These are phyloP conservation scores for Alternaria sp. DNA, from an alignment of 2,329 filamentous ascomycete species.

Conservation along the genomic window DNA sequence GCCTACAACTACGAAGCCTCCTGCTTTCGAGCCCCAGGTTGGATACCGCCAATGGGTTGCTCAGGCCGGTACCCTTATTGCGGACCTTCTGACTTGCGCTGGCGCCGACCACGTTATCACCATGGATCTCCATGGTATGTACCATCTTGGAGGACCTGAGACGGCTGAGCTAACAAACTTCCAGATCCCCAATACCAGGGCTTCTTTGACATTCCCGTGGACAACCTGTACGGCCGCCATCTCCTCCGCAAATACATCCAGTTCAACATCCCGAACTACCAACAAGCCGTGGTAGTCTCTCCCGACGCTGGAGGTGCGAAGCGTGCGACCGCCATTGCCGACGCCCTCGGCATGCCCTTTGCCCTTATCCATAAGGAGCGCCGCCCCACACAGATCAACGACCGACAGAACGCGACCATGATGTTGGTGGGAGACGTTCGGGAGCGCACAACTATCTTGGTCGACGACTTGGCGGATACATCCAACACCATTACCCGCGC, in stretches of 20 bases:
- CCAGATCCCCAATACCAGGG: slow-evolving; percentile 92
- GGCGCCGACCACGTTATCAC: slow-evolving; percentile 97
- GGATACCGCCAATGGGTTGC: slow-evolving; percentile 99
- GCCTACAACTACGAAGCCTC: slow-evolving; percentile 57
- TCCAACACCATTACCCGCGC: slow-evolving; percentile 97
- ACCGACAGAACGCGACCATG: slow-evolving; percentile 83
- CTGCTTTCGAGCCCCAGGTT: slow-evolving; percentile 75
- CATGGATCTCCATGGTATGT: slow-evolving; percentile 73
- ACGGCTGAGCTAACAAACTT: slow-evolving; percentile 53
- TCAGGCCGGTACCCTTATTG: slow-evolving; percentile 92
- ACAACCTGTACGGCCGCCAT: slow-evolving; percentile 90
- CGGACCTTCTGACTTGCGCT: slow-evolving; percentile 91
- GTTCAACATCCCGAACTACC: slow-evolving; percentile 82
- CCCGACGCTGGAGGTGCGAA: slow-evolving; percentile 97
- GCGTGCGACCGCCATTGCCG: slow-evolving; percentile 92
- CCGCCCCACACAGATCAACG: slow-evolving; percentile 83
- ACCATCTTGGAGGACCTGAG: not conserved
- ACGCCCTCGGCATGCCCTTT: slow-evolving; percentile 91
- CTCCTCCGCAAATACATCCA: slow-evolving; percentile 73
- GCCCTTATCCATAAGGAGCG: slow-evolving; percentile 99
- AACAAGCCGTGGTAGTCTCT: slow-evolving; percentile 89
- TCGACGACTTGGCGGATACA: slow-evolving; percentile 94
- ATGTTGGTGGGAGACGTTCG: slow-evolving; percentile 90
- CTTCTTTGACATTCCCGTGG: slow-evolving; percentile 98
- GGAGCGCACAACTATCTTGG: slow-evolving; percentile 81